Percentiles rank a stretch among this genome's conserved stretches.
phyloP scores from a whole-genome alignment of 2,329 filamentous ascomycete species.

The Pestalotiopsis sp. region DNA sequence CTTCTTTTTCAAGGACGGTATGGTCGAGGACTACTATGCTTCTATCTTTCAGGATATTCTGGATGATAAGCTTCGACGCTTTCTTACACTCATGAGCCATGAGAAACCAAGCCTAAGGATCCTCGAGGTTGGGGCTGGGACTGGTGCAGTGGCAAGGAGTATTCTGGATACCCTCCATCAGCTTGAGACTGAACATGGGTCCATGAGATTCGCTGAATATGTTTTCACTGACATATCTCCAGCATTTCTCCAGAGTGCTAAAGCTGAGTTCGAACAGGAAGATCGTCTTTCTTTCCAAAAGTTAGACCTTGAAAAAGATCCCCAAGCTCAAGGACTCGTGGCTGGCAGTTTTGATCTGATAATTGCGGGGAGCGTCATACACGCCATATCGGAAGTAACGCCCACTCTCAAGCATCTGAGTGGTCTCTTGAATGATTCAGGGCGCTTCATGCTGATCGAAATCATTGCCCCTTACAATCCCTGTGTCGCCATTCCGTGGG shows the following conservation, averaged over 20 bases:
- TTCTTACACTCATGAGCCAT: constrained; percentile 17
- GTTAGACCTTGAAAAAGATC: constrained; percentile 17
- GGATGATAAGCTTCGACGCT: constrained; percentile 1
- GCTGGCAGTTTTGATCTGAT: constrained; percentile 6
- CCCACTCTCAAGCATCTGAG: constrained; percentile 19
- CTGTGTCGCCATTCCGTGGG: background rate
- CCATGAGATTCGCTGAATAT: background rate
- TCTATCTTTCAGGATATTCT: constrained; percentile 24
- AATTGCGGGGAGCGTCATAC: constrained; percentile 18
- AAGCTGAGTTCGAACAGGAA: constrained; percentile 10
- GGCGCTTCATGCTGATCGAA: constrained; percentile 16
- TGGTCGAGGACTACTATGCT: constrained; percentile 35
- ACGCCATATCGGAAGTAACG: constrained; percentile 20
- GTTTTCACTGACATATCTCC: constrained; percentile 6
- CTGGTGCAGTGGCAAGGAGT: constrained; percentile 27
- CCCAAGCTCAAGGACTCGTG: background rate
- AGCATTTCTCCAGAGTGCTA: background rate
- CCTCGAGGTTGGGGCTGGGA: too few species aligned
- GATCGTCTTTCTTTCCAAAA: constrained; percentile 21
- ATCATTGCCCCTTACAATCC: constrained; percentile 8
- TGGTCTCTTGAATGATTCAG: constrained; percentile 21
- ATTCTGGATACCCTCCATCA: constrained; percentile 12
- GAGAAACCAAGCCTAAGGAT: constrained; percentile 29
- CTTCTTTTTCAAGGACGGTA: constrained; percentile 35
- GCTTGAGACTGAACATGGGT: background rate